Evolutionary conservation across 208 protist species (phyloP).

Genomic region (Leishmania guyanensis): DNA sequence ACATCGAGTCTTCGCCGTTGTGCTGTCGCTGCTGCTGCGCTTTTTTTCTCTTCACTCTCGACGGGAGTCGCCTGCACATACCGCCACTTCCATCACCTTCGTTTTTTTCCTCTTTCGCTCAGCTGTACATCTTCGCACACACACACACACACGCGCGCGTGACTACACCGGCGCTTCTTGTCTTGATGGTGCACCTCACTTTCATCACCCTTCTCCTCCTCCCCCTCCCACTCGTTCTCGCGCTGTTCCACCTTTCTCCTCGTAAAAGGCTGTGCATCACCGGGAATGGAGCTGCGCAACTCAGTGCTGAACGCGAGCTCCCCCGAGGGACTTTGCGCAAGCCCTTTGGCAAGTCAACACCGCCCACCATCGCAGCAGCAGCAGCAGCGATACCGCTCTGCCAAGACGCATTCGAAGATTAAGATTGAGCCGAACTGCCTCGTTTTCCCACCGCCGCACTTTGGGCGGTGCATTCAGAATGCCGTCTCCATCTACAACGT

Average conservation of each 20-base stretch:
- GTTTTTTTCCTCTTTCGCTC: neutral
- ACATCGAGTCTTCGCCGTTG: neutral
- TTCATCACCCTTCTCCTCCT: neutral
- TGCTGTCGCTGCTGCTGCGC: neutral
- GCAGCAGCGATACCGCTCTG: constrained; percentile 3
- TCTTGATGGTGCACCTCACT: neutral
- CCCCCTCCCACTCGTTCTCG: neutral
- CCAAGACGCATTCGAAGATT: constrained; percentile 36
- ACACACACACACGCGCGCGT: too few species aligned
- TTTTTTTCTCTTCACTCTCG: neutral
- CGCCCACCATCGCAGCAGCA: neutral
- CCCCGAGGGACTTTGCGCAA: neutral
- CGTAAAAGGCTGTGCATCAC: neutral
- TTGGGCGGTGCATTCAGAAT: constrained; percentile 67
- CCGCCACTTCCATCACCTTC: neutral
- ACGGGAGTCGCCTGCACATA: neutral
- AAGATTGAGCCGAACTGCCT: constrained; percentile 63
- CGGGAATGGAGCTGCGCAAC: constrained; percentile 11
- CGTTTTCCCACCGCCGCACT: constrained; percentile 72
- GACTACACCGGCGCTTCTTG: neutral
- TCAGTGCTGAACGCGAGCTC: constrained; percentile 5
- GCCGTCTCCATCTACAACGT: constrained; percentile 70
- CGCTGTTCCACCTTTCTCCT: neutral
- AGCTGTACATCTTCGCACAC: neutral
- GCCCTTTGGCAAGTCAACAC: neutral